Base-by-base conservation (phyloP, 768 basidiomycete species). In the Coprinopsis sp. region DNA sequence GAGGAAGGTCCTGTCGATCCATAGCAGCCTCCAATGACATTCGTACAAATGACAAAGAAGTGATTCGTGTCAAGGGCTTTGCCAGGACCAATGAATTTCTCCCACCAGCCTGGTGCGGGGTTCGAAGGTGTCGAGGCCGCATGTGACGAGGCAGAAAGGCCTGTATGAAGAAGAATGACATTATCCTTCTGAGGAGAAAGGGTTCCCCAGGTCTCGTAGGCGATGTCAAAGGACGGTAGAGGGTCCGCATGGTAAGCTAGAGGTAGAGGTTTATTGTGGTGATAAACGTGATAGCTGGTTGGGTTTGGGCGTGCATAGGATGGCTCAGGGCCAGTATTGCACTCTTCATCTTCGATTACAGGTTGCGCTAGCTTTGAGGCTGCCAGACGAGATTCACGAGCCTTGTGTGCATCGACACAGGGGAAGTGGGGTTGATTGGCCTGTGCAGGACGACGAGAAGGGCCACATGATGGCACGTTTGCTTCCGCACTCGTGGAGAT, bases 141-240 rank as follows among this genome's bases (percentile, higher is more conserved):
- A 67, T 99, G 96, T 0, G 93, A 96, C 1, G 91, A 94, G 0
- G 94, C 96, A 10, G 91, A 94, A 3, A 99, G 78, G 14, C 96
- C 96, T 0, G 96, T 99, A 58, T 97, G 94, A 10, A 99, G 77
- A 11, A 99, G 82, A 39, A 99, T 93, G 39, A 78, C 95, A 59
- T 99, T 98, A 63, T 91, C 85, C 34, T 74, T 76, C 6, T 68
- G 56, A 0, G 85, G 71, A 19, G 88, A 87, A 34, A 98, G 84
- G 2, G 79, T 80, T 2, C 96, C 96, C 96, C 96, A 99, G 0
- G 96, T 91, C 70, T 99, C 96, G 74, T 98, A 99, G 0, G 96
- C 96, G 48, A 98, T 78, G 54, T 91, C 80, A 55, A 92, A 84
- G 6, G 81, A 68, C 1, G 84, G 79, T 0, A 95, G 73, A 1